Evolutionary conservation across 176 grass and related monocot species (phyloP).

Genomic region (Olyra latifolia): DNA sequence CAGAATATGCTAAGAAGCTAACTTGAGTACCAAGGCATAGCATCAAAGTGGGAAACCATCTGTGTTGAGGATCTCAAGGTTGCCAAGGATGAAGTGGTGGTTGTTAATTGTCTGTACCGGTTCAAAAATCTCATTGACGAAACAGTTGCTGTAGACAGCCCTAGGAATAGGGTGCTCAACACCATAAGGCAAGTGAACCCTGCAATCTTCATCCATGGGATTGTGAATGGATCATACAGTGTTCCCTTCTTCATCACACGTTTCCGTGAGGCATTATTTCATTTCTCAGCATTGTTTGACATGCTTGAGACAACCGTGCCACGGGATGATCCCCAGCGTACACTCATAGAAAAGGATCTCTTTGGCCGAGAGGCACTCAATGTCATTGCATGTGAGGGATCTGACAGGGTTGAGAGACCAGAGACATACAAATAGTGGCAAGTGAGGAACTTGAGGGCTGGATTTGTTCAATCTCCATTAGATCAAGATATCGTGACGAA

Average conservation of each 20-base stretch:
- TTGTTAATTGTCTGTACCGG: constrained; percentile 94
- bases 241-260: constrained; percentile 95
- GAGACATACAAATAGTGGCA: constrained; percentile 99
- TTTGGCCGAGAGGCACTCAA: constrained; percentile 94
- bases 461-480: constrained; percentile 68
- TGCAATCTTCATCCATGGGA: constrained; percentile 81
- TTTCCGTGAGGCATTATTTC: constrained; percentile 91
- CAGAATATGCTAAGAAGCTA: constrained; percentile 78
- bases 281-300: constrained; percentile 91
- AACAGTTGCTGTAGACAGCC: constrained; percentile 91
- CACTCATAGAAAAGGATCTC: constrained; percentile 79
- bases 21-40: constrained; percentile 85
- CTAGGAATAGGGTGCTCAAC: constrained; percentile 87
- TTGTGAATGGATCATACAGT: constrained; percentile 95
- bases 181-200: constrained; percentile 95
- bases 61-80: constrained; percentile 71
- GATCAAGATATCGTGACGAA: constrained; percentile 77
- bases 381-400: constrained; percentile 92
- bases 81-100: constrained; percentile 72
- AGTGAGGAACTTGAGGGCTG: constrained; percentile 94
- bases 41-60: constrained; percentile 93
- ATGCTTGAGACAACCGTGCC: constrained; percentile 91
- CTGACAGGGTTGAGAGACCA: constrained; percentile 89
- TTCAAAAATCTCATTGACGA: constrained; percentile 96
- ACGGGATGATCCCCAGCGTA: constrained; percentile 71